A percentile compares a stretch with the other conserved stretches of the same genome.
These are phyloP conservation scores for Fusarium guadeloupense DNA, from an alignment of 2,329 filamentous ascomycete genomes.

Conservation along the genomic window DNA sequence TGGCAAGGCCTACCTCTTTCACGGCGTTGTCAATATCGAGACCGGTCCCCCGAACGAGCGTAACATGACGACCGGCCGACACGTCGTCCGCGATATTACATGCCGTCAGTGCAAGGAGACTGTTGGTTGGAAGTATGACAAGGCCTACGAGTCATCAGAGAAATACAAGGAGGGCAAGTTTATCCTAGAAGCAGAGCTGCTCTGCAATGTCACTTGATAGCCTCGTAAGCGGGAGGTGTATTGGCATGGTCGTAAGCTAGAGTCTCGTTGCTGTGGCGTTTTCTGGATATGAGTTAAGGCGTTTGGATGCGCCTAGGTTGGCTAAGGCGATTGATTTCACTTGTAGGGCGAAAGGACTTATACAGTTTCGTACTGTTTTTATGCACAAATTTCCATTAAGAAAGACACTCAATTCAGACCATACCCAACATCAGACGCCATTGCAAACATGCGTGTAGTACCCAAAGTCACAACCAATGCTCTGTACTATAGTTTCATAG, in stretches of 20 bases:
- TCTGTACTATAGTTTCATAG: neutral
- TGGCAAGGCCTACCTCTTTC: slow-evolving; percentile 97
- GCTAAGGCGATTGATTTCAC: slow-evolving; percentile 19
- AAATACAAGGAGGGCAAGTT: slow-evolving; percentile 99
- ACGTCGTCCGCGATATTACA: slow-evolving; percentile 91
- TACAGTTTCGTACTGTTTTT: slow-evolving; percentile 1
- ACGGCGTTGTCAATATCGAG: slow-evolving; percentile 90
- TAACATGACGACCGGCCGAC: slow-evolving; percentile 96
- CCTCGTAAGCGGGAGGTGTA: neutral
- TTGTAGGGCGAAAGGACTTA: slow-evolving; percentile 15
- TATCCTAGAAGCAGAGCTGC: slow-evolving; percentile 90
- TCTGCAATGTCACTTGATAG: slow-evolving; percentile 76
- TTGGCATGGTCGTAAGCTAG: neutral
- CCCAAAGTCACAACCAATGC: neutral
- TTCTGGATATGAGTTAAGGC: slow-evolving; percentile 10
- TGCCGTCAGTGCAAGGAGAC: slow-evolving; percentile 92
- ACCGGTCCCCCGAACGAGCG: slow-evolving; percentile 87
- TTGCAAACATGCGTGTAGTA: neutral
- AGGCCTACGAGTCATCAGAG: slow-evolving; percentile 89
- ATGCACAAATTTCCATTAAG: slow-evolving; percentile 5
- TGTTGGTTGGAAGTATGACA: slow-evolving; percentile 99
- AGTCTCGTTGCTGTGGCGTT: slow-evolving; percentile 28
- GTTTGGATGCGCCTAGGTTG: slow-evolving; percentile 6
- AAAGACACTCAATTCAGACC: slow-evolving; percentile 2
- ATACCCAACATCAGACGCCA: slow-evolving; percentile 16